Evolutionary conservation across 345 rosid species (phyloP).

Genomic region (Chamaenerion angustifolium): DNA sequence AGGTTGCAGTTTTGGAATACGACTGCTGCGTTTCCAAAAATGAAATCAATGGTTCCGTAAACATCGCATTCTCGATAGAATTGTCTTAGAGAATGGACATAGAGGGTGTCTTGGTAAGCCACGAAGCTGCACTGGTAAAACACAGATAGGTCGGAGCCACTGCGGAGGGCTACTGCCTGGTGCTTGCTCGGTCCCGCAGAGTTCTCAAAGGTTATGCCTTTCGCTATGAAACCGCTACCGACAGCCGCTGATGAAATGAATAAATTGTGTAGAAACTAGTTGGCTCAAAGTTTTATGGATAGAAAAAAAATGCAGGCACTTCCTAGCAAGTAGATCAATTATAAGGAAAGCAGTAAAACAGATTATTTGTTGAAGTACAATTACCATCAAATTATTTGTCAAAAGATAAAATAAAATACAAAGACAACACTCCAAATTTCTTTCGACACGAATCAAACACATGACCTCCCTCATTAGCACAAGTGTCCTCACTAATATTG

Average conservation of each 20-base stretch:
- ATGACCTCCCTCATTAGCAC: too few species aligned
- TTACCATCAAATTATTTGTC: too few species aligned
- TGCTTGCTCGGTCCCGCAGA: conserved; percentile 65
- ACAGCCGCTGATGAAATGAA: conserved; percentile 40
- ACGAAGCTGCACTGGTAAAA: conserved; percentile 60
- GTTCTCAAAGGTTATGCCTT: conserved; percentile 60
- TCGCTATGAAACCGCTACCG: conserved; percentile 67
- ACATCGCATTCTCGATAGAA: conserved; percentile 69
- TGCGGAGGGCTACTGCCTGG: conserved; percentile 78
- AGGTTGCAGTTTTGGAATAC: conserved; percentile 57
- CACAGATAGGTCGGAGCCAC: conserved; percentile 58
- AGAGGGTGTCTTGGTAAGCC: conserved; percentile 71
- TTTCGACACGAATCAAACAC: too few species aligned
- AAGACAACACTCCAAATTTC: too few species aligned
- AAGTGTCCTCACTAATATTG: too few species aligned
- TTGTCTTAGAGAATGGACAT: conserved; percentile 50
- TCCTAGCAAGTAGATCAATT: too few species aligned
- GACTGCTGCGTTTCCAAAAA: conserved; percentile 62
- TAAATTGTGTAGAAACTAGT: too few species aligned
- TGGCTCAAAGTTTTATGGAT: too few species aligned
- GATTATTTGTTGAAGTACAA: too few species aligned
- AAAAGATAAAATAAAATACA: too few species aligned
- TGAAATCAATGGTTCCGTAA: conserved; percentile 64
- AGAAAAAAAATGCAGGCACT: too few species aligned
- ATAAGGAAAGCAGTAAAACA: too few species aligned